Percentiles rank a stretch among this genome's conserved stretches.
Conservation (phyloP, 768 basidiomycete genomes). For the Cyclocybe aegerita region DNA sequence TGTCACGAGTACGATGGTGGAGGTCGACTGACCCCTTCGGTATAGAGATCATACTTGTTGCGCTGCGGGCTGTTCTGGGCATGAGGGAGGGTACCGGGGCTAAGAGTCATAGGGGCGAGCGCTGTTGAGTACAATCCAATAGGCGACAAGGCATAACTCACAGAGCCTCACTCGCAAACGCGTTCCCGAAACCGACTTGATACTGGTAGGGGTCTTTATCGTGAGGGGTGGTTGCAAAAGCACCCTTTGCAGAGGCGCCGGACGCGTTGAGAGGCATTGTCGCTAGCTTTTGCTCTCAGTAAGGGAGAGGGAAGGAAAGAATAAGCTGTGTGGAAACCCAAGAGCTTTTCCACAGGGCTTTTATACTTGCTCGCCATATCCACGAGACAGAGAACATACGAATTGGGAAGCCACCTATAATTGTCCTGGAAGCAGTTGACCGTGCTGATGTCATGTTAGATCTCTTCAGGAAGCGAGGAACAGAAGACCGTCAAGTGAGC, state of each 20-base stretch:
- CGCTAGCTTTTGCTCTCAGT: not conserved
- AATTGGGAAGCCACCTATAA: too few relatives aligned
- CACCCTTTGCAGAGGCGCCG: constrained; percentile 38
- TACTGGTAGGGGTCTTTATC: constrained; percentile 55
- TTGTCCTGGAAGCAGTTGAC: too few relatives aligned
- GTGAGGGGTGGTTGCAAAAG: constrained; percentile 35
- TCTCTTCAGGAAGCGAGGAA: too few relatives aligned
- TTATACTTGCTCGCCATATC: too few relatives aligned
- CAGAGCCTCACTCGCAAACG: constrained; percentile 57
- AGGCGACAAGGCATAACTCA: constrained; percentile 24
- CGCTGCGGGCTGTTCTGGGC: constrained; percentile 66
- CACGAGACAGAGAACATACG: too few relatives aligned
- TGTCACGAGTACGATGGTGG: not conserved
- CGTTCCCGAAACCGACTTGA: constrained; percentile 59
- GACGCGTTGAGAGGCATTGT: constrained; percentile 26
- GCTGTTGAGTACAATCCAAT: not conserved
- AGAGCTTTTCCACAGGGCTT: too few relatives aligned
- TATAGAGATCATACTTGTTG: constrained; percentile 61
- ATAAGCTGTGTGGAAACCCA: not conserved
- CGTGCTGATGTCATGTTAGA: too few relatives aligned
- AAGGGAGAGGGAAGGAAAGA: not conserved
- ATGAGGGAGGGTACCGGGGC: constrained; percentile 54
- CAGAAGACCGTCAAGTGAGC: too few relatives aligned
- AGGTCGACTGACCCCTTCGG: constrained; percentile 45
- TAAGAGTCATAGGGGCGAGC: constrained; percentile 14